phyloP scores from a whole-genome alignment of 345 rosid genomes.

The Arabis hirsuta region DNA sequence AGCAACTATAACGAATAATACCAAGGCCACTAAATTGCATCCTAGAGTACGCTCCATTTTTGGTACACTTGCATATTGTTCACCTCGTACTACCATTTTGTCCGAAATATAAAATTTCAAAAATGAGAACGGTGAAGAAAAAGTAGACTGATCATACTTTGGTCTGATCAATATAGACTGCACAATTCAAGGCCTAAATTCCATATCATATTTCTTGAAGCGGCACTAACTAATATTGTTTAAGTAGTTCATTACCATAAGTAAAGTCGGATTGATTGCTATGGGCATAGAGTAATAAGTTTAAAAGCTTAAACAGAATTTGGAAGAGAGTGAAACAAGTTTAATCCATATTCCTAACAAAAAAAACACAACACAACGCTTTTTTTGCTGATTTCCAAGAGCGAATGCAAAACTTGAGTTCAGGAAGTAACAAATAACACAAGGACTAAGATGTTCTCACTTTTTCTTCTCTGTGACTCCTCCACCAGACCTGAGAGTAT shows the following conservation, averaged over 20 bases:
- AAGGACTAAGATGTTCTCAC: conserved; percentile 21
- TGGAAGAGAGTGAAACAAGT: conserved; percentile 22
- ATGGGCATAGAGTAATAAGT: not conserved
- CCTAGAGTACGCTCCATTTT: no score
- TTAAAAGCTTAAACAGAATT: not conserved
- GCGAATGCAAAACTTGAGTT: conserved; percentile 22
- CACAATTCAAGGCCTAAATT: no score
- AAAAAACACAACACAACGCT: conserved; percentile 15
- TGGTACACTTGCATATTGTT: no score
- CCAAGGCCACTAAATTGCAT: no score
- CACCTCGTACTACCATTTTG: no score
- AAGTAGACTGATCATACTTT: no score
- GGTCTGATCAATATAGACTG: no score
- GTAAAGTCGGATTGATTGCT: not conserved
- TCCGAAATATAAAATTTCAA: no score
- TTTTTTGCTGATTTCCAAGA: not conserved
- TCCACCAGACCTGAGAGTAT: conserved; percentile 41
- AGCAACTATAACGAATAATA: no score
- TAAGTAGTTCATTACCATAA: not conserved
- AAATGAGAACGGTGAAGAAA: no score
- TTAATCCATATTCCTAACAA: conserved; percentile 20
- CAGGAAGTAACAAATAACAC: conserved; percentile 28
- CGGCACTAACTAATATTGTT: not conserved
- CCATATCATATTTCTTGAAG: not conserved
- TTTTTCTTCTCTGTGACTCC: conserved; percentile 46